These are phyloP conservation scores for Sphaerulina populicola DNA, from an alignment of 2,329 filamentous ascomycete species.

Conservation along the genomic window DNA sequence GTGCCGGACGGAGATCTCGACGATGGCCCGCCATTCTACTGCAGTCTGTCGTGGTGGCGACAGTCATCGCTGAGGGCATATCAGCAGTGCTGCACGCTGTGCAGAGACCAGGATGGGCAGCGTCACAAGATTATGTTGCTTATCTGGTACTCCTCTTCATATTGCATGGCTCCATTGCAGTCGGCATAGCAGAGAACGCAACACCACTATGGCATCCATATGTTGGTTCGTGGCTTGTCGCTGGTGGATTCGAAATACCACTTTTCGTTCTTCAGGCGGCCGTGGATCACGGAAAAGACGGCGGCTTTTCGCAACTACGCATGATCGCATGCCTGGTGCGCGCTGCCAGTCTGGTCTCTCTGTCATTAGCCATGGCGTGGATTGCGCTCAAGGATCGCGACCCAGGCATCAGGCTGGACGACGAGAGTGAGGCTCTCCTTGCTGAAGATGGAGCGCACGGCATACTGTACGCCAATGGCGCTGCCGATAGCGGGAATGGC, in stretches of 20 bases:
- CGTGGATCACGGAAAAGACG: conserved; percentile 6
- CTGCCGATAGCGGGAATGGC: not conserved
- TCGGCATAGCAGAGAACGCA: conserved; percentile 23
- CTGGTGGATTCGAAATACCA: conserved; percentile 21
- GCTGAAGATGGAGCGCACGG: not conserved
- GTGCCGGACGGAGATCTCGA: conserved; percentile 9
- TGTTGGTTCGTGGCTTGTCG: conserved; percentile 23
- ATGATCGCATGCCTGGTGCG: conserved; percentile 18
- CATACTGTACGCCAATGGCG: not conserved
- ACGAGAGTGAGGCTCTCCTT: conserved; percentile 26
- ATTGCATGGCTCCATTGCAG: conserved; percentile 18
- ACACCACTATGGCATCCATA: conserved; percentile 29
- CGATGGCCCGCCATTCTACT: conserved; percentile 19
- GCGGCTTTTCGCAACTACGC: conserved; percentile 7
- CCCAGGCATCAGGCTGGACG: conserved; percentile 10
- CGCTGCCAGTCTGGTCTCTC: conserved; percentile 12
- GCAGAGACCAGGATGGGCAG: conserved; percentile 7
- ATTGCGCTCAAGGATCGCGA: conserved; percentile 17
- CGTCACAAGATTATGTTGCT: conserved; percentile 23
- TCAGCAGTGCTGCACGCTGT: conserved; percentile 17
- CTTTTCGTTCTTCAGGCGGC: conserved; percentile 16
- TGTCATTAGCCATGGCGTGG: conserved; percentile 12
- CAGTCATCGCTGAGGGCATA: conserved; percentile 19
- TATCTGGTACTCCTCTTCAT: conserved; percentile 19
- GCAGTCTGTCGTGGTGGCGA: conserved; percentile 16